Evolutionary conservation across 2,329 filamentous ascomycete species (phyloP).

Genomic region (Gremmenia infestans): DNA sequence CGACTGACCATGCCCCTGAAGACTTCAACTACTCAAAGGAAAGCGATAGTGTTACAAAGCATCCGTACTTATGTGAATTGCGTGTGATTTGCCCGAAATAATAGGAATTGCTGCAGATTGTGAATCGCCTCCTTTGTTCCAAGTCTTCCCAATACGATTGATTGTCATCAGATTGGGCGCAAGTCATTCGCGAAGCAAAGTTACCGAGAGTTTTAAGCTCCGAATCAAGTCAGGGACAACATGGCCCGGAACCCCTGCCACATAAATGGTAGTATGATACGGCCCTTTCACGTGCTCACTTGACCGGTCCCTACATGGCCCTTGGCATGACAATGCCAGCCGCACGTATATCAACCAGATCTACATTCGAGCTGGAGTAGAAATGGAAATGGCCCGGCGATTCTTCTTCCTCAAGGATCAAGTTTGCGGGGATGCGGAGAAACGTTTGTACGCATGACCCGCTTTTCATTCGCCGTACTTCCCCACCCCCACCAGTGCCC

Average conservation of each 20-base stretch:
- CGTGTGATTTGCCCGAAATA: too few species aligned
- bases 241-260: neutral
- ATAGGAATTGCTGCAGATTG: too few species aligned
- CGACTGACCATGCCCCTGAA: too few species aligned
- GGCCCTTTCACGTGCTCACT: neutral
- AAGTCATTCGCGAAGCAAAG: too few species aligned
- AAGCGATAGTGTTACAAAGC: too few species aligned
- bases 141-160: too few species aligned
- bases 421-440: neutral
- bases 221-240: neutral
- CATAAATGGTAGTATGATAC: neutral
- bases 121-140: too few species aligned
- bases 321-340: neutral
- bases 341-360: neutral
- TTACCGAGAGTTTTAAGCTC: neutral
- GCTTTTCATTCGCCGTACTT: too few species aligned
- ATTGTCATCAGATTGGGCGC: too few species aligned
- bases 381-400: neutral
- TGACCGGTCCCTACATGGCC: constrained; percentile 1
- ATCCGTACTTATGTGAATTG: too few species aligned
- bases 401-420: neutral
- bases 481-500: too few species aligned
- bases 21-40: too few species aligned
- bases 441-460: neutral
- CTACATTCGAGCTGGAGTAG: neutral